A percentile compares a stretch with the other conserved stretches of the same genome.
These are phyloP conservation scores for Candida ortonii DNA, from an alignment of 805 yeast species.

Conservation along the genomic window DNA sequence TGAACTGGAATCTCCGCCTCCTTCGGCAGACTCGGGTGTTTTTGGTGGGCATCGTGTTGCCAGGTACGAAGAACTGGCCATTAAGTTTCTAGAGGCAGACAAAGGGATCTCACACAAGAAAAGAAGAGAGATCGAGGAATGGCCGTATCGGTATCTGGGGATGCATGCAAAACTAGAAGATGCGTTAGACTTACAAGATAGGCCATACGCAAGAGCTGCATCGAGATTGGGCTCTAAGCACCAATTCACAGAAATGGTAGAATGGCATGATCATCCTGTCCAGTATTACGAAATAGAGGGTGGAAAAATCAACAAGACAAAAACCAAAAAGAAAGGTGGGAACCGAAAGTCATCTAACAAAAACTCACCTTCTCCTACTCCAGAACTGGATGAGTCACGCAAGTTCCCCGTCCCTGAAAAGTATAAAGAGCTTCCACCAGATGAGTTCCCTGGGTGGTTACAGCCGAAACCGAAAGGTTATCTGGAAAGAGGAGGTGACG, in stretches of 20 bases:
- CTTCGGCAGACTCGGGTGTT: no score
- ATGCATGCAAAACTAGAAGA: slow-evolving; percentile 72
- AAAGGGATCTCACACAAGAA: slow-evolving; percentile 37
- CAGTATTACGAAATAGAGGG: slow-evolving; percentile 54
- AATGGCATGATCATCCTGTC: slow-evolving; percentile 63
- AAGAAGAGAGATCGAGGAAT: slow-evolving; percentile 61
- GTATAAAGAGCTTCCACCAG: slow-evolving; percentile 37
- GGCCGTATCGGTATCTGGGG: slow-evolving; percentile 81
- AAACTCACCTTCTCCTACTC: slow-evolving; percentile 21
- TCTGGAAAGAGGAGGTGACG: slow-evolving; percentile 78
- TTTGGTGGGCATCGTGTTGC: slow-evolving; percentile 38
- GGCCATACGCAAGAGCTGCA: slow-evolving; percentile 78
- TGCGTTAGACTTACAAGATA: slow-evolving; percentile 70
- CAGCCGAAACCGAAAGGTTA: slow-evolving; percentile 79
- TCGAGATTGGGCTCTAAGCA: slow-evolving; percentile 72
- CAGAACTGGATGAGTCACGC: slow-evolving; percentile 20
- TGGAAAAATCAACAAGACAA: slow-evolving; percentile 16
- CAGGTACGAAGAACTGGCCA: slow-evolving; percentile 56
- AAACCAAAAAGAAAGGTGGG: slow-evolving; percentile 19
- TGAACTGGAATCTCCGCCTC: no score
- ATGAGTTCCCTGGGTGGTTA: slow-evolving; percentile 68
- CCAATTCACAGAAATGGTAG: slow-evolving; percentile 65
- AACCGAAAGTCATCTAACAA: slow-evolving; percentile 25
- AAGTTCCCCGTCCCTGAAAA: slow-evolving; percentile 43
- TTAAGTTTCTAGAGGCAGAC: slow-evolving; percentile 50